Conservation (phyloP, 1,284 basidiomycete genomes). For the Pyrrhoderma noxium region DNA sequence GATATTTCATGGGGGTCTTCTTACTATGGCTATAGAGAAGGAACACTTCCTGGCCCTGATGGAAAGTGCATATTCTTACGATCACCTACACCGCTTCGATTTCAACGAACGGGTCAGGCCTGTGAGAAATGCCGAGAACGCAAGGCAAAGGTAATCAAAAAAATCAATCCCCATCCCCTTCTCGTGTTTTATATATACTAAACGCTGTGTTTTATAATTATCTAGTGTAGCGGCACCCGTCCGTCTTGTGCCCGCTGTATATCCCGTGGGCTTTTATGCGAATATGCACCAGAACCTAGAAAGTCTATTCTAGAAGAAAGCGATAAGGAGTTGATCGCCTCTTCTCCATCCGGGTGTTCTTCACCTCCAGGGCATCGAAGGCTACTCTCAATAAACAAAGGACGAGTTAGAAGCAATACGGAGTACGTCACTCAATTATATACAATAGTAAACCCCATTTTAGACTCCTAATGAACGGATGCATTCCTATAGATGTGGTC, state of each 20-base stretch:
- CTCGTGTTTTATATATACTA: slow-evolving; percentile 1
- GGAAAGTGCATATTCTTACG: slow-evolving; percentile 36
- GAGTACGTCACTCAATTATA: slow-evolving; percentile 9
- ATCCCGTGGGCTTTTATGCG: slow-evolving; percentile 33
- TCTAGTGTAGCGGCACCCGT: slow-evolving; percentile 36
- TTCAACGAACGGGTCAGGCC: slow-evolving; percentile 34
- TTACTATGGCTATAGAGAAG: slow-evolving; percentile 31
- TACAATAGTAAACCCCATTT: not conserved
- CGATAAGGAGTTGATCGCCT: not conserved
- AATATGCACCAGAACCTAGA: slow-evolving; percentile 30
- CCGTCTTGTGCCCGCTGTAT: slow-evolving; percentile 35
- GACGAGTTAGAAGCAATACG: slow-evolving; percentile 12
- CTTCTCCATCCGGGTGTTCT: not conserved
- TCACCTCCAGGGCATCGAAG: not conserved
- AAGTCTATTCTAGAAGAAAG: not conserved
- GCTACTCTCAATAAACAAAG: not conserved
- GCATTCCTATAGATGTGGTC: slow-evolving; percentile 2
- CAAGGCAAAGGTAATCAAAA: slow-evolving; percentile 35
- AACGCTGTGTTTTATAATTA: not conserved
- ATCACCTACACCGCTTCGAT: slow-evolving; percentile 36
- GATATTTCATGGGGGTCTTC: slow-evolving; percentile 36
- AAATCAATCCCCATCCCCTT: not conserved
- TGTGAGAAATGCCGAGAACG: slow-evolving; percentile 40
- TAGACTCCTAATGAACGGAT: not conserved
- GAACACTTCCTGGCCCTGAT: slow-evolving; percentile 35